A percentile compares a stretch with the other conserved stretches of the same genome.
These are phyloP conservation scores for Corrigiola litoralis DNA, from an alignment of 179 eudicot genomes.

Conservation along the genomic window DNA sequence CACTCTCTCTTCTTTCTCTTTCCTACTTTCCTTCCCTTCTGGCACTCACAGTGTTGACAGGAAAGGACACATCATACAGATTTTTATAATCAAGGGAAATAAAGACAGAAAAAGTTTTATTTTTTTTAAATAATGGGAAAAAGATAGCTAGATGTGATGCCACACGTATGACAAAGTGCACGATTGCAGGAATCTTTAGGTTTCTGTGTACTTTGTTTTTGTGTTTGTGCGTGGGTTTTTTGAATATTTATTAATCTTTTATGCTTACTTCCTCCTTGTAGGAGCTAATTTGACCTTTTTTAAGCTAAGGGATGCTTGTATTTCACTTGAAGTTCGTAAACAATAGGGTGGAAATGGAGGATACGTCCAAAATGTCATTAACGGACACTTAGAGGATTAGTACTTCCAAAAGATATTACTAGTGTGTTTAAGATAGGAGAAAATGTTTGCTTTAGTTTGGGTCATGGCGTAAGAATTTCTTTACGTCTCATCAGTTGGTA, in stretches of 20 bases:
- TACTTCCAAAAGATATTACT: neutral
- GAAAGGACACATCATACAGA: conserved; percentile 4
- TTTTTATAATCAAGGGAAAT: no score
- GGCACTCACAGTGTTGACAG: conserved; percentile 6
- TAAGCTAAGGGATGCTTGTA: no score
- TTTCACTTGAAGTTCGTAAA: no score
- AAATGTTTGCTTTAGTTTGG: no score
- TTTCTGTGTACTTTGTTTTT: conserved; percentile 19
- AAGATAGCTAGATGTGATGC: conserved; percentile 24
- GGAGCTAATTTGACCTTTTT: no score
- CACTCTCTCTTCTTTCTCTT: neutral
- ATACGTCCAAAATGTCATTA: no score
- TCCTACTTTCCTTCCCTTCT: conserved; percentile 2
- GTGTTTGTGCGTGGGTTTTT: neutral
- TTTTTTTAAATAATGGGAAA: neutral
- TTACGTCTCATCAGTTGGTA: neutral
- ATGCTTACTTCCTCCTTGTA: neutral
- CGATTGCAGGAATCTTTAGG: conserved; percentile 39
- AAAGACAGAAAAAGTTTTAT: neutral
- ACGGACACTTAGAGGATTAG: no score
- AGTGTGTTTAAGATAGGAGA: no score
- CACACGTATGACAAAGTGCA: conserved; percentile 45
- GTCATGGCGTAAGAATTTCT: neutral
- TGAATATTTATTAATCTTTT: neutral
- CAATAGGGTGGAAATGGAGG: no score